Evolutionary conservation across 2,329 filamentous ascomycete genomes (phyloP).

Genomic region (Alternaria brassicicola): DNA sequence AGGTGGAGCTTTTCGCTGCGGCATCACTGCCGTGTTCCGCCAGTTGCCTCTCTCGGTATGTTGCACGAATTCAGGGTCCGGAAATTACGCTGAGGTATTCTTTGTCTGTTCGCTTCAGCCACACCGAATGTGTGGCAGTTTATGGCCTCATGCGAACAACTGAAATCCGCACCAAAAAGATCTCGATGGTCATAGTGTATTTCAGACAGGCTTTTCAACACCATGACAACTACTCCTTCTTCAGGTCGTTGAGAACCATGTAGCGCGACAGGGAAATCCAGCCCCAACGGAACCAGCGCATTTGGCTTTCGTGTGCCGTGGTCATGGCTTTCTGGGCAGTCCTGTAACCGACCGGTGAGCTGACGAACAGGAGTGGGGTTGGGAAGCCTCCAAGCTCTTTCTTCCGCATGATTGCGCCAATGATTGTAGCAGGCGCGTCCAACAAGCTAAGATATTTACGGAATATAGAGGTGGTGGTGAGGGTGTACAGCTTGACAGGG

Average conservation of each 20-base stretch:
- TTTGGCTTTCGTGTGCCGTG: slow-evolving; percentile 88
- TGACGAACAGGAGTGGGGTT: slow-evolving; percentile 71
- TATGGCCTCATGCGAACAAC: neutral
- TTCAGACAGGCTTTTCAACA: neutral
- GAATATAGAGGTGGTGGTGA: slow-evolving; percentile 72
- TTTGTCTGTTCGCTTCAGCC: slow-evolving; percentile 1
- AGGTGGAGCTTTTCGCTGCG: slow-evolving; percentile 12
- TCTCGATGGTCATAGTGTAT: neutral
- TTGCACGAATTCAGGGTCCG: neutral
- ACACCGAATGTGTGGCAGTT: neutral
- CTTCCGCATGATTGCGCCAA: slow-evolving; percentile 57
- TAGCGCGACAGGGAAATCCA: slow-evolving; percentile 93
- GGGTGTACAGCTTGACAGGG: slow-evolving; percentile 84
- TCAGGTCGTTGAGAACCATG: slow-evolving; percentile 93
- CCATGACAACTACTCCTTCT: slow-evolving; percentile 57
- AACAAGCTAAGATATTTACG: slow-evolving; percentile 84
- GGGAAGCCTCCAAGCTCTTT: slow-evolving; percentile 62
- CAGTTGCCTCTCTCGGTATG: slow-evolving; percentile 15
- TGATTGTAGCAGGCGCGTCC: slow-evolving; percentile 75
- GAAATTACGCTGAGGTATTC: slow-evolving; percentile 1
- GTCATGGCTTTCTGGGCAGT: slow-evolving; percentile 87
- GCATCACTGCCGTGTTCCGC: slow-evolving; percentile 15
- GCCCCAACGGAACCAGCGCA: slow-evolving; percentile 97
- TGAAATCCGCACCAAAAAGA: neutral
- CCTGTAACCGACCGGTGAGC: slow-evolving; percentile 66